phyloP scores from a whole-genome alignment of 441 rosid species.

The Syzygium syzygioides region DNA sequence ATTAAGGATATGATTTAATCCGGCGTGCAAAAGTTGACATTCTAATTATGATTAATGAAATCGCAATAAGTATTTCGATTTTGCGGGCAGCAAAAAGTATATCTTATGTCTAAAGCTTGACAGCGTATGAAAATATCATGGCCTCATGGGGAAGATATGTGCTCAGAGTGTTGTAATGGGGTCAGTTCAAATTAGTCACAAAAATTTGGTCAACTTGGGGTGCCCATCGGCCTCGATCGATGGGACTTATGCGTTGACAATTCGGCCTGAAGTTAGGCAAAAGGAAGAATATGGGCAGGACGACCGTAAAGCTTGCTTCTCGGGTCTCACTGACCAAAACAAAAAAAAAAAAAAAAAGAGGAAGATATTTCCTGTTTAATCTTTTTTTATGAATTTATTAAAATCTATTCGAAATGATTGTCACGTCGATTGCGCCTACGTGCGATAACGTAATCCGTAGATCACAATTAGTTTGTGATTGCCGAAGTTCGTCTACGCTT shows the following conservation, averaged over 20 bases:
- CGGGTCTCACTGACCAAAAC: background rate
- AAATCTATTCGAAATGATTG: background rate
- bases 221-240: background rate
- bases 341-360: background rate
- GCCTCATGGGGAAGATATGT: background rate
- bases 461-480: background rate
- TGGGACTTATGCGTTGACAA: background rate
- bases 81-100: background rate
- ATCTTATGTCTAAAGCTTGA: background rate
- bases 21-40: fast-evolving
- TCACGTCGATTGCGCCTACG: fast-evolving
- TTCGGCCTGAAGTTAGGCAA: background rate
- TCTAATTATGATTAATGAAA: background rate
- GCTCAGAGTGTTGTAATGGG: background rate
- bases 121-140: fast-evolving
- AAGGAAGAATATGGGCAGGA: background rate
- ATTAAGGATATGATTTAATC: background rate
- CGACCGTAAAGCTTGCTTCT: background rate
- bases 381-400: too few species aligned
- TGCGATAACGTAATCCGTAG: background rate
- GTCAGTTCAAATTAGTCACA: fast-evolving
- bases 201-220: background rate
- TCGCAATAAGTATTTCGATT: background rate
- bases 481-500: background rate
- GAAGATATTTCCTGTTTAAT: too few species aligned